Percentiles rank a stretch among this genome's conserved stretches.
Evolutionary conservation across 129 eudicot genomes (phyloP).

Genomic region (Erigeron canadensis): DNA sequence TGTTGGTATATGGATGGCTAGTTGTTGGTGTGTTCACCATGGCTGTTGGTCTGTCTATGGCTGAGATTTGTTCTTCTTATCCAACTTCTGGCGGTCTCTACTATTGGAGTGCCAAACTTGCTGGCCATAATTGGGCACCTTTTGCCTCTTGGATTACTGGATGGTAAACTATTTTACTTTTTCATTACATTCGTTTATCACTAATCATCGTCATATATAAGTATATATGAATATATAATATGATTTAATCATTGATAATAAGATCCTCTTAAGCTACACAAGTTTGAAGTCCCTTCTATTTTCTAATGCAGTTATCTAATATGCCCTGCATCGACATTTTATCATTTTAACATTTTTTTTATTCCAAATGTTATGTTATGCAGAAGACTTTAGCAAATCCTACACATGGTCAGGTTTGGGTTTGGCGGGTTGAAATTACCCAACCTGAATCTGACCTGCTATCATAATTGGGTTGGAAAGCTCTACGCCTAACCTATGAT

Average conservation of each 20-base stretch:
- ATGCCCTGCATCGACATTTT: neutral
- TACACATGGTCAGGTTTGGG: neutral
- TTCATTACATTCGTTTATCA: neutral
- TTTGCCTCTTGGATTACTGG: constrained; percentile 99
- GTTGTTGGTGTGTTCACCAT: constrained; percentile 73
- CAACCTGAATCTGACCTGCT: too few species aligned
- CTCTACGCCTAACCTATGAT: neutral
- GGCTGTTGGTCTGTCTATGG: constrained; percentile 90
- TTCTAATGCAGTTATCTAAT: neutral
- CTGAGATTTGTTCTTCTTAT: constrained; percentile 93
- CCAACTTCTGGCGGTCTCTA: constrained; percentile 98
- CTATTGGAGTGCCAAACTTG: constrained; percentile 99
- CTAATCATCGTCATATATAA: neutral
- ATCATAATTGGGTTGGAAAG: too few species aligned
- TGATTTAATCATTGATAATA: neutral
- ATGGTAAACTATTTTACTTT: constrained; percentile 39
- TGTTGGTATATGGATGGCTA: constrained; percentile 80
- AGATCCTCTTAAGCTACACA: neutral
- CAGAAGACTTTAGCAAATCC: neutral
- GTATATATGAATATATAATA: neutral
- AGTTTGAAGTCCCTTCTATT: neutral
- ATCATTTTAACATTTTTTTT: neutral
- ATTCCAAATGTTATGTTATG: neutral
- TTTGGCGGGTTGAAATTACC: too few species aligned
- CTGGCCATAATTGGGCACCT: constrained; percentile 93